Evolutionary conservation across 306 rosid species (phyloP).

Genomic region (Cucurbita ficifolia): DNA sequence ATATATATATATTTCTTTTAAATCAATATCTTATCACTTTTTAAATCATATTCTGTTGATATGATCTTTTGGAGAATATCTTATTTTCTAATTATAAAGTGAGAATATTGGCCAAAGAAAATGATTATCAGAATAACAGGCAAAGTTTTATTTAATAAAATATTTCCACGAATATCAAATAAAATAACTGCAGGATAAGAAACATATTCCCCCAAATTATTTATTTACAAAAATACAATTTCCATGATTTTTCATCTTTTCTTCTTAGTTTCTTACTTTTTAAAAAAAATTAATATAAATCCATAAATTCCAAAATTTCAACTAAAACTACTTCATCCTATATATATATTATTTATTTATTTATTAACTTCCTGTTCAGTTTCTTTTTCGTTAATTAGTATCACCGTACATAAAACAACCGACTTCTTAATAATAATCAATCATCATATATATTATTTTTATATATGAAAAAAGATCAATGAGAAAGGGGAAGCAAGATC

Average conservation of each 20-base stretch:
- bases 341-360: background rate
- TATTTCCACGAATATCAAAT: too few species aligned
- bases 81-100: too few species aligned
- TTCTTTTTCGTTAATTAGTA: background rate
- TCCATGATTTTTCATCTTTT: background rate
- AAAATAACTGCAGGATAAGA: too few species aligned
- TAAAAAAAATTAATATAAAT: too few species aligned
- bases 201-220: too few species aligned
- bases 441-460: background rate
- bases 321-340: background rate
- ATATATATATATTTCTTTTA: background rate
- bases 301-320: too few species aligned
- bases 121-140: background rate
- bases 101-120: background rate
- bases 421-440: background rate
- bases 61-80: too few species aligned
- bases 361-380: background rate
- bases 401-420: background rate
- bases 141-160: too few species aligned
- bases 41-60: background rate
- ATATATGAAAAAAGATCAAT: too few species aligned
- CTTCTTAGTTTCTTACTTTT: too few species aligned
- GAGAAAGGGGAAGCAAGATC: background rate
- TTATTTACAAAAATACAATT: background rate
- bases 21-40: too few species aligned